Evolutionary conservation across 192 early-diverging fungal species (phyloP).

Genomic region (Coemansia sp.): DNA sequence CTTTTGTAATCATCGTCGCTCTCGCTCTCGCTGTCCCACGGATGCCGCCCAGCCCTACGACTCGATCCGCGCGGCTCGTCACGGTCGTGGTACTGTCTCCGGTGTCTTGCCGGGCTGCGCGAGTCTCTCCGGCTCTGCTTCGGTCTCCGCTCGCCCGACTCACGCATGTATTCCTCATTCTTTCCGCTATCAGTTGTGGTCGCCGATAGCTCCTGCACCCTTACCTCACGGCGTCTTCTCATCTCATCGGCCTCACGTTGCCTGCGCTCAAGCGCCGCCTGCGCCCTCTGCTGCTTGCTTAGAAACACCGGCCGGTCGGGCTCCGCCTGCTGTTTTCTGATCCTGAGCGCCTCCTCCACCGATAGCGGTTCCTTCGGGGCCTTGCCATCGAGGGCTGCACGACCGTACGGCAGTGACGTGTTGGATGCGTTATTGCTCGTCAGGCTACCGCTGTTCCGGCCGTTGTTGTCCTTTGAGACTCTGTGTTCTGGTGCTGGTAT

Average conservation of each 20-base stretch:
- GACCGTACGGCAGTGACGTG: background rate
- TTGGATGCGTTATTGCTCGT: background rate
- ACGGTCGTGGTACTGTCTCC: constrained; percentile 20
- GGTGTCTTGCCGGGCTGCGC: constrained; percentile 10
- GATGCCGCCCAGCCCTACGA: background rate
- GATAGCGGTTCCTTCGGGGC: constrained; percentile 29
- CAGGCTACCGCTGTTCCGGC: no score
- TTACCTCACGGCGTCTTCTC: constrained; percentile 63
- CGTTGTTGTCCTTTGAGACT: no score
- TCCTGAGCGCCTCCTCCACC: constrained; percentile 41
- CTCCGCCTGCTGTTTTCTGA: constrained; percentile 29
- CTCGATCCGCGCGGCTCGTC: constrained; percentile 24
- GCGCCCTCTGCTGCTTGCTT: constrained; percentile 88
- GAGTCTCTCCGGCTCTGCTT: constrained; percentile 11
- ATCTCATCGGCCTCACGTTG: constrained; percentile 79
- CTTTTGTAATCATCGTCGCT: constrained; percentile 2
- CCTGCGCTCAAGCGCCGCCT: constrained; percentile 79
- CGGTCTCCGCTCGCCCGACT: constrained; percentile 1
- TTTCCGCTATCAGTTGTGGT: background rate
- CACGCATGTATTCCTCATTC: background rate
- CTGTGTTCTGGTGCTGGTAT: no score
- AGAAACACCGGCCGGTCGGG: constrained; percentile 62
- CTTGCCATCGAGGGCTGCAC: background rate
- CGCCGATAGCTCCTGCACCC: constrained; percentile 49
- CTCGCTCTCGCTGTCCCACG: background rate